Percentiles rank a stretch among this genome's conserved stretches.
Conservation (phyloP, 345 rosid genomes). For the Ceriops decandra region DNA sequence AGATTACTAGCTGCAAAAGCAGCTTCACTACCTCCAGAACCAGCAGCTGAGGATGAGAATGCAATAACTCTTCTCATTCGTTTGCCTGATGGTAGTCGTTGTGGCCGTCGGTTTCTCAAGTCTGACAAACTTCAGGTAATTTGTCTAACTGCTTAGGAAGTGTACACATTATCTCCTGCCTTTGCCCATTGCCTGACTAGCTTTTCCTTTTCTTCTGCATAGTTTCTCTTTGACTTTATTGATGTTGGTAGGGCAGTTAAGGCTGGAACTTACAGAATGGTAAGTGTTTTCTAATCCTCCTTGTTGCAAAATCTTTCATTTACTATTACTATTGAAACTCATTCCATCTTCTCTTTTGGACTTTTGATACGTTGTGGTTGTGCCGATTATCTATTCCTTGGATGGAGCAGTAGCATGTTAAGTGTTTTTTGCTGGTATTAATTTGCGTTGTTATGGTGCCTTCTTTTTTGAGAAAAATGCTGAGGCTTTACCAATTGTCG, state of each 20-base stretch:
- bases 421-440: too few relatives aligned
- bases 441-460: not conserved
- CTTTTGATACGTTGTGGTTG: too few relatives aligned
- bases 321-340: too few relatives aligned
- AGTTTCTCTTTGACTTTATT: constrained; percentile 74
- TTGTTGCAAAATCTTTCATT: too few relatives aligned
- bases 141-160: constrained; percentile 11
- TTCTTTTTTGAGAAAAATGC: too few relatives aligned
- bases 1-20: constrained; percentile 35
- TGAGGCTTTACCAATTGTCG: too few relatives aligned
- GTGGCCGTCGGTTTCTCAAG: constrained; percentile 69
- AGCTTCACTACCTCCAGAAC: constrained; percentile 53
- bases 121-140: constrained; percentile 78
- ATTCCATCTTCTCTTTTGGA: too few relatives aligned
- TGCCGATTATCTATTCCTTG: too few relatives aligned
- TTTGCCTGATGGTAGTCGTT: constrained; percentile 84
- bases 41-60: constrained; percentile 51
- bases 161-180: not conserved
- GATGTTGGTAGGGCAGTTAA: constrained; percentile 54
- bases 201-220: constrained; percentile 16
- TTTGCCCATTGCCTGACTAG: constrained; percentile 25
- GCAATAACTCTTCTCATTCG: constrained; percentile 60
- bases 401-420: too few relatives aligned
- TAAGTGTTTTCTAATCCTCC: constrained; percentile 30
- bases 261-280: constrained; percentile 71